Evolutionary conservation across 768 basidiomycete species (phyloP).

Genomic region (Mycena olivaceomarginata): DNA sequence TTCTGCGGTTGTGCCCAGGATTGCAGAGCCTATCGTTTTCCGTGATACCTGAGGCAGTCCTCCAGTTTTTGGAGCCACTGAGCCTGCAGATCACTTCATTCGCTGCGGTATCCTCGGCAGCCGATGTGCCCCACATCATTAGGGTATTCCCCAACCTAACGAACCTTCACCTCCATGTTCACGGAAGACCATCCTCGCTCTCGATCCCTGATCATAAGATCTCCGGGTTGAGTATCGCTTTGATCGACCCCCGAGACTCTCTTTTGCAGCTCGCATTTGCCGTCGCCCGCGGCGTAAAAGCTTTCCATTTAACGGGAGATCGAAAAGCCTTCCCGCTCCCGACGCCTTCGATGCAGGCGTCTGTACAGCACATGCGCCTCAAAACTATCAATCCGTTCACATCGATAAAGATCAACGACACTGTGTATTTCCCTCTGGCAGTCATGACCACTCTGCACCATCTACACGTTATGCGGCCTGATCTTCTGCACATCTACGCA

Average conservation of each 20-base stretch:
- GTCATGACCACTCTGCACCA: slow-evolving; percentile 18
- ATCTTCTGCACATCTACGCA: slow-evolving; percentile 12
- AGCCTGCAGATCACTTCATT: slow-evolving; percentile 32
- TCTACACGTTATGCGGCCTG: slow-evolving; percentile 33
- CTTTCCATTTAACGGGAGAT: slow-evolving; percentile 19
- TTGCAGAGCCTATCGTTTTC: slow-evolving; percentile 35
- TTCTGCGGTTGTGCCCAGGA: slow-evolving; percentile 23
- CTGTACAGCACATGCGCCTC: slow-evolving; percentile 30
- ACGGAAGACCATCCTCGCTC: slow-evolving; percentile 11
- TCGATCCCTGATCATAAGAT: slow-evolving; percentile 27
- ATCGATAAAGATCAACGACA: not conserved
- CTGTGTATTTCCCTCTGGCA: not conserved
- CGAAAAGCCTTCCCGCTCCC: slow-evolving; percentile 1
- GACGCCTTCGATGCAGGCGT: slow-evolving; percentile 21
- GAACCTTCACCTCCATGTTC: slow-evolving; percentile 35
- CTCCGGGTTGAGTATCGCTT: slow-evolving; percentile 1
- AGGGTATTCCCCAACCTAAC: slow-evolving; percentile 14
- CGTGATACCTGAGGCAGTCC: not conserved
- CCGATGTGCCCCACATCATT: slow-evolving; percentile 19
- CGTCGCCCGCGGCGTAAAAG: slow-evolving; percentile 8
- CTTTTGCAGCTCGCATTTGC: slow-evolving; percentile 27
- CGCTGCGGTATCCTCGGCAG: slow-evolving; percentile 23
- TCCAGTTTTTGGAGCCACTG: slow-evolving; percentile 24
- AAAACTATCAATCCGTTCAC: slow-evolving; percentile 30
- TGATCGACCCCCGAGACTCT: not conserved